Conservation (phyloP, 345 rosid genomes). For the Angophora floribunda region DNA sequence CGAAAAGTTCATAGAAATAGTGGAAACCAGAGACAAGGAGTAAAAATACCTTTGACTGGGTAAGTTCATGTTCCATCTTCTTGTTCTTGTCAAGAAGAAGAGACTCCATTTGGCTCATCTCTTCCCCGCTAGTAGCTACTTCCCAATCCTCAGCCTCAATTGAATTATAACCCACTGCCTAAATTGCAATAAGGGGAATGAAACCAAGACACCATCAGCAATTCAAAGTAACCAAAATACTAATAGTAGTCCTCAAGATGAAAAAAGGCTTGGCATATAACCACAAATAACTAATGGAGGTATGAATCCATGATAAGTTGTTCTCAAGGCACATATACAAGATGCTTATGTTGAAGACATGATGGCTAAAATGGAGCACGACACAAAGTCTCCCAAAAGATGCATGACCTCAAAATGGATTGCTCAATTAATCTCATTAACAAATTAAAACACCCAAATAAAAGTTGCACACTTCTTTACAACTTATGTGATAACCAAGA, state of each 20-base stretch:
- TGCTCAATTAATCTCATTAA: background rate
- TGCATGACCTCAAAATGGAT: background rate
- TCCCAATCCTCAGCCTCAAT: conserved; percentile 99
- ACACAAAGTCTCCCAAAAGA: background rate
- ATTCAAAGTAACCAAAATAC: background rate
- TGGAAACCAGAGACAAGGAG: background rate
- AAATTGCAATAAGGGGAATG: background rate
- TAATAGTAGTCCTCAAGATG: background rate
- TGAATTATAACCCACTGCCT: conserved; percentile 97
- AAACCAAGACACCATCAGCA: background rate
- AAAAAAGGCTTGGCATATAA: background rate
- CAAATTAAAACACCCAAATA: background rate
- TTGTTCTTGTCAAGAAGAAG: conserved; percentile 97
- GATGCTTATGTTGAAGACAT: background rate
- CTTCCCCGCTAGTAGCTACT: conserved; percentile 83
- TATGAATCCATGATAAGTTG: background rate
- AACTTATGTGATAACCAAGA: background rate
- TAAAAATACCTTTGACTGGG: conserved; percentile 68
- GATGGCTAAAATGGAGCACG: background rate
- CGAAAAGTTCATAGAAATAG: background rate
- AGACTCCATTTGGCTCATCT: conserved; percentile 98
- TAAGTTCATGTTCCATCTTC: conserved; percentile 94
- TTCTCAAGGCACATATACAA: background rate
- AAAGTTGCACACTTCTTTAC: background rate
- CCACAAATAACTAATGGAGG: background rate